phyloP scores from a whole-genome alignment of 208 protist species.

The Kentomonas sorsogonicus region DNA sequence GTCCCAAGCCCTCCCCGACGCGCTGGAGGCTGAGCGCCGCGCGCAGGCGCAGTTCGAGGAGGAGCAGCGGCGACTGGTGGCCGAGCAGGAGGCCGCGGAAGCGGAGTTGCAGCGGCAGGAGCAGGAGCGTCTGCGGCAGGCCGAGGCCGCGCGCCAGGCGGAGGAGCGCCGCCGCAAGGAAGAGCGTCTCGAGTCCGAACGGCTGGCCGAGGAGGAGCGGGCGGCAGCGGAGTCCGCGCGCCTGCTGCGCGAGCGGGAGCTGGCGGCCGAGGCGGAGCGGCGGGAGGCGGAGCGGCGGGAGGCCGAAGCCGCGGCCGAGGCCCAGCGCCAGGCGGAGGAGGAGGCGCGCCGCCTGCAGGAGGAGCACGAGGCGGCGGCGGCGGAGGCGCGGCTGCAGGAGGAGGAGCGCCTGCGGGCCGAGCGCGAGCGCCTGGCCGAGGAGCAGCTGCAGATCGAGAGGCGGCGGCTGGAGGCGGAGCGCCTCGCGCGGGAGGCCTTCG shows the following conservation, averaged over 20 bases:
- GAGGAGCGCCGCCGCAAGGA: slow-evolving; percentile 17
- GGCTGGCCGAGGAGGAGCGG: slow-evolving; percentile 9
- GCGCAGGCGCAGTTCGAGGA: neutral
- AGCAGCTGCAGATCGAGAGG: slow-evolving; percentile 12
- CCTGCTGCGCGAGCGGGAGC: slow-evolving; percentile 9
- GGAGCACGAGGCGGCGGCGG: neutral
- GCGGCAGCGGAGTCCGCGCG: neutral
- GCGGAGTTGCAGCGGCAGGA: neutral
- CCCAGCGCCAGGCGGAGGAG: neutral
- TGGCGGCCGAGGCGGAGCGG: slow-evolving; percentile 8
- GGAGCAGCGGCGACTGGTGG: neutral
- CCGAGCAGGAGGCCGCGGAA: neutral
- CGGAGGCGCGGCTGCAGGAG: slow-evolving; percentile 10
- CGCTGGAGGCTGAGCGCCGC: neutral
- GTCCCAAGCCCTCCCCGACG: neutral
- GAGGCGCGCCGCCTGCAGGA: slow-evolving; percentile 2
- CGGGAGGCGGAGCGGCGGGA: neutral
- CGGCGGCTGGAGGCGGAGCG: slow-evolving; percentile 2
- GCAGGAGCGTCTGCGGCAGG: neutral
- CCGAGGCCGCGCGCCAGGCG: slow-evolving; percentile 1
- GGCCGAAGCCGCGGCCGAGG: slow-evolving; percentile 7
- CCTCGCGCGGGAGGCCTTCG: slow-evolving; percentile 1
- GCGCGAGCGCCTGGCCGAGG: slow-evolving; percentile 5
- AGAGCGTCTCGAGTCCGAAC: slow-evolving; percentile 3
- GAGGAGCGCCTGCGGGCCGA: neutral